Conservation (phyloP, 108 stramenopile species). For the Cyclostephanos tholiformis region DNA sequence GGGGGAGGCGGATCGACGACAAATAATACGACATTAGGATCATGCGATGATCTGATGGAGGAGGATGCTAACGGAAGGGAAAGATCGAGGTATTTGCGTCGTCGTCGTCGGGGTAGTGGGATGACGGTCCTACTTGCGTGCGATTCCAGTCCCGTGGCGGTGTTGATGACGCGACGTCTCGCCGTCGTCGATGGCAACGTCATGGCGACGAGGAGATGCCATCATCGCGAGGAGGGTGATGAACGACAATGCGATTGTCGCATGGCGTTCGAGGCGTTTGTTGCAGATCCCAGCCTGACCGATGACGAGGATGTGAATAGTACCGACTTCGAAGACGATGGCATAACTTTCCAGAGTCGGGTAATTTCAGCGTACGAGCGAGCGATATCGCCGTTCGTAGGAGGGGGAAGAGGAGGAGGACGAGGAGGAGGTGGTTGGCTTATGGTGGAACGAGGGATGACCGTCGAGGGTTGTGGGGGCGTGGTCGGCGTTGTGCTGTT, state of each 20-base stretch:
- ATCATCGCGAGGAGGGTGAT: conserved; percentile 4
- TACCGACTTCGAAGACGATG: background rate
- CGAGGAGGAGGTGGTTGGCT: no score
- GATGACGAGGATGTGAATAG: background rate
- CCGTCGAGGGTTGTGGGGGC: conserved; percentile 2
- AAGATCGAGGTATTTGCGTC: background rate
- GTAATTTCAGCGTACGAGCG: conserved; percentile 13
- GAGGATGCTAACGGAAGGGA: no score
- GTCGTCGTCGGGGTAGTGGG: no score
- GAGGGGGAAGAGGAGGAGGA: background rate
- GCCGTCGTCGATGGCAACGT: background rate
- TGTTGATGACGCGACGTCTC: conserved; percentile 17
- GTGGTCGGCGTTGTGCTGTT: conserved; percentile 34
- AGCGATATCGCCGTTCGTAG: background rate
- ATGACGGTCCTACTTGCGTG: conserved; percentile 16
- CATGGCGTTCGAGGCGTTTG: conserved; percentile 27
- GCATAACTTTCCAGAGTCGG: background rate
- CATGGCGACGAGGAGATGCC: background rate
- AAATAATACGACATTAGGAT: background rate
- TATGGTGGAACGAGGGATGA: background rate
- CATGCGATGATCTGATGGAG: no score
- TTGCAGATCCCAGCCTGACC: conserved; percentile 24
- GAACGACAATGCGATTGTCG: background rate
- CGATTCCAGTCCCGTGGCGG: conserved; percentile 33
- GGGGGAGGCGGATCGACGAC: background rate